Percentiles rank a stretch among this genome's conserved stretches.
These are phyloP conservation scores for Candida xyloterini DNA, from an alignment of 805 yeast species.

Conservation along the genomic window DNA sequence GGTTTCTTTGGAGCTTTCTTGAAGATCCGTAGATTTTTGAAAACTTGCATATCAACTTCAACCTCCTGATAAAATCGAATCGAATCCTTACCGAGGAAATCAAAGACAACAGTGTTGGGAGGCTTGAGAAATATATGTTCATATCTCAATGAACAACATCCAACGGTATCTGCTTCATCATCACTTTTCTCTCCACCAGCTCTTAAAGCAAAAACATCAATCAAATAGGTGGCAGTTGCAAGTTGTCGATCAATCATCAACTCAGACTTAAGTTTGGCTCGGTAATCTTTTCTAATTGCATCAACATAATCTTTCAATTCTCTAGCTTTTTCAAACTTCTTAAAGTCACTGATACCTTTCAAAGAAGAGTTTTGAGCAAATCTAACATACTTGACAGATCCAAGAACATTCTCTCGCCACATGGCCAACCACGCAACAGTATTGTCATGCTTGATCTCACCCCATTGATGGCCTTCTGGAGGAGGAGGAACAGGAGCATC, in stretches of 20 bases:
- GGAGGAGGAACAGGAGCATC: conserved; percentile 74
- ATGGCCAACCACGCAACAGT: conserved; percentile 94
- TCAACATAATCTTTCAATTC: conserved; percentile 73
- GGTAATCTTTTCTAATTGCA: conserved; percentile 72
- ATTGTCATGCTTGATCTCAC: conserved; percentile 80
- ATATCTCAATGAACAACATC: conserved; percentile 89
- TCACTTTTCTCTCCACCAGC: conserved; percentile 98
- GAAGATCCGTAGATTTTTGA: conserved; percentile 81
- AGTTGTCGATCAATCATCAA: conserved; percentile 85
- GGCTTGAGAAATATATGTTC: conserved; percentile 87
- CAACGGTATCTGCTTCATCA: conserved; percentile 97
- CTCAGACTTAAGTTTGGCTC: conserved; percentile 61
- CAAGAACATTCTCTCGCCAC: conserved; percentile 93
- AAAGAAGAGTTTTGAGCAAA: conserved; percentile 88
- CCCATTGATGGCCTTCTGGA: conserved; percentile 90
- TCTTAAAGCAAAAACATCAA: conserved; percentile 91
- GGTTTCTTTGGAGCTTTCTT: conserved; percentile 85
- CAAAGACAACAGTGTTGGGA: conserved; percentile 82
- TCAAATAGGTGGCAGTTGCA: conserved; percentile 90
- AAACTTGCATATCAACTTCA: conserved; percentile 87
- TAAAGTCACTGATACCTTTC: conserved; percentile 87
- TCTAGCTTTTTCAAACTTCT: conserved; percentile 92
- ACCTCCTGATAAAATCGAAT: conserved; percentile 90
- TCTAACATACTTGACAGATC: conserved; percentile 81
- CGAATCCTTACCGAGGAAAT: conserved; percentile 94